A percentile compares a stretch with the other conserved stretches of the same genome.
These are phyloP conservation scores for Amylocystis lapponica DNA, from an alignment of 768 basidiomycete species.

Conservation along the genomic window DNA sequence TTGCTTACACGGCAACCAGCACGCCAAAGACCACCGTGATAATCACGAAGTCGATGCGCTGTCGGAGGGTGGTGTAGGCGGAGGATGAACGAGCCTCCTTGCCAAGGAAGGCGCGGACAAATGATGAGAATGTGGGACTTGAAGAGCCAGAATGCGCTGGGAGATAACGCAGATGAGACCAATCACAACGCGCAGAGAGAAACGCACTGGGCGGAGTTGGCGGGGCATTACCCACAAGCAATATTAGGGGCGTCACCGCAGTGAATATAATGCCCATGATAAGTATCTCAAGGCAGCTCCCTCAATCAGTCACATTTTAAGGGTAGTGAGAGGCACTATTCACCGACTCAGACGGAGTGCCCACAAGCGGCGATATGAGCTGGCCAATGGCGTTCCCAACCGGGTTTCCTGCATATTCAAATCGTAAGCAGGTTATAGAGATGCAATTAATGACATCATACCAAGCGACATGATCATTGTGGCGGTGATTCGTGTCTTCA, in stretches of 20 bases:
- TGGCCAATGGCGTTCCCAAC: slow-evolving; percentile 71
- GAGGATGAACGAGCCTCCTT: slow-evolving; percentile 10
- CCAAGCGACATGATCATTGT: slow-evolving; percentile 54
- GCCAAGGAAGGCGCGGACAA: slow-evolving; percentile 51
- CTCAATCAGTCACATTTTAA: neutral
- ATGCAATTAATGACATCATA: slow-evolving; percentile 9
- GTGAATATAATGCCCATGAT: slow-evolving; percentile 69
- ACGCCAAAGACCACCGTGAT: slow-evolving; percentile 55
- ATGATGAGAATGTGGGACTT: slow-evolving; percentile 45
- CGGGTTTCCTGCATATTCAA: slow-evolving; percentile 75
- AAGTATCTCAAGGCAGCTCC: slow-evolving; percentile 44
- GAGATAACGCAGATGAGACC: slow-evolving; percentile 8
- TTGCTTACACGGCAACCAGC: slow-evolving; percentile 55
- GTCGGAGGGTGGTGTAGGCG: slow-evolving; percentile 50
- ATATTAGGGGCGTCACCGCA: slow-evolving; percentile 48
- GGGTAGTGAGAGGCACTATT: neutral
- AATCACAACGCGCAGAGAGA: neutral
- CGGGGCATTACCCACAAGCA: slow-evolving; percentile 56
- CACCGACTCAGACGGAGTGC: slow-evolving; percentile 49
- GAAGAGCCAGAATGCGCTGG: slow-evolving; percentile 66
- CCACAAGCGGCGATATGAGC: slow-evolving; percentile 60
- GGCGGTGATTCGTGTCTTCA: slow-evolving; percentile 71
- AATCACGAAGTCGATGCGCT: slow-evolving; percentile 68
- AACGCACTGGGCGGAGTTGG: slow-evolving; percentile 73
- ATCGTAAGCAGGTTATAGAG: neutral